Percentiles rank a stretch among this genome's conserved stretches.
These are phyloP conservation scores for Pseudogymnoascus sp. DNA, from an alignment of 2,329 filamentous ascomycete species.

Conservation along the genomic window DNA sequence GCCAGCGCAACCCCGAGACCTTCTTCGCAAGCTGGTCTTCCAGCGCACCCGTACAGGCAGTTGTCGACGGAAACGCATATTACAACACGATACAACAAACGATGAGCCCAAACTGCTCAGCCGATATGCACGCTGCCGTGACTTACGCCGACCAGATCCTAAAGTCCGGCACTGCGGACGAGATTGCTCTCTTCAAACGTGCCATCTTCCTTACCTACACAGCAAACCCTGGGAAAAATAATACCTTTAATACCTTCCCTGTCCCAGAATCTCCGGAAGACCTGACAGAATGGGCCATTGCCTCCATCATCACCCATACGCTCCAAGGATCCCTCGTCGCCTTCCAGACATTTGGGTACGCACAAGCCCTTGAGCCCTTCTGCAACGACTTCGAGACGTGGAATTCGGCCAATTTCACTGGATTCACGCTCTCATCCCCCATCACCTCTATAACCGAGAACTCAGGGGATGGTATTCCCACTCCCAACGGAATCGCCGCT, in stretches of 20 bases:
- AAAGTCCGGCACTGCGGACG: conserved; percentile 4
- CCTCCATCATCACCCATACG: background rate
- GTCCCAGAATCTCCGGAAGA: background rate
- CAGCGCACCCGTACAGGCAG: conserved; percentile 10
- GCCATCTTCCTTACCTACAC: conserved; percentile 9
- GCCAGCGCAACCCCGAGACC: conserved; percentile 12
- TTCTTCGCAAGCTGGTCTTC: conserved; percentile 14
- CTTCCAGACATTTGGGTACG: background rate
- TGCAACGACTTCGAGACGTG: background rate
- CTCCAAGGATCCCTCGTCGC: background rate
- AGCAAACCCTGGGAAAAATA: background rate
- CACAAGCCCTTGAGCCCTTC: background rate
- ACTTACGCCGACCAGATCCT: conserved; percentile 13
- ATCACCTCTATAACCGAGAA: background rate
- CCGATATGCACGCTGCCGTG: conserved; percentile 14
- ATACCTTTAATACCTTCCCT: background rate
- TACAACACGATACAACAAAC: conserved; percentile 12
- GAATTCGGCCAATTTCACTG: background rate
- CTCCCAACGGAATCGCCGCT: background rate
- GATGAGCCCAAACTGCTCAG: conserved; percentile 14
- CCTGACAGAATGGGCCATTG: background rate
- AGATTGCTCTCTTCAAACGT: conserved; percentile 11
- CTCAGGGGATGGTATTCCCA: background rate
- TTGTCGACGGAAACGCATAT: conserved; percentile 10
- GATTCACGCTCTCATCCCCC: background rate